These are phyloP conservation scores for Erucastrum elatum DNA, from an alignment of 345 rosid genomes.

Conservation along the genomic window DNA sequence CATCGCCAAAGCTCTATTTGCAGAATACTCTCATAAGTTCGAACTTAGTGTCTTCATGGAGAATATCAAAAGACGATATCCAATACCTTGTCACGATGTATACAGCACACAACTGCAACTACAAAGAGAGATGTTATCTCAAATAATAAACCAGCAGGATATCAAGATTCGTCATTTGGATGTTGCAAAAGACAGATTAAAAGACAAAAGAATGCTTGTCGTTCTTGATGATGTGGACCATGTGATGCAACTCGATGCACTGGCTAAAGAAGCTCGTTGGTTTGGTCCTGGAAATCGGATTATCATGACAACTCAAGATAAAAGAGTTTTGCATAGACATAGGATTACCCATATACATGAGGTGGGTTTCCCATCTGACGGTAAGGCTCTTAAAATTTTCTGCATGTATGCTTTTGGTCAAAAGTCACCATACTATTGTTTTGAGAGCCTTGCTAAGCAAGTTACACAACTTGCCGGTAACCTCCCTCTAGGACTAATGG, in stretches of 20 bases:
- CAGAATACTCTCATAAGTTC: not conserved
- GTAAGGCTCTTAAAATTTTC: conserved; percentile 31
- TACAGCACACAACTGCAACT: conserved; percentile 18
- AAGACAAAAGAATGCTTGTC: conserved; percentile 21
- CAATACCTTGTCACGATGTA: conserved; percentile 15
- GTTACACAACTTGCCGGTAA: conserved; percentile 24
- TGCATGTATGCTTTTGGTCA: conserved; percentile 15
- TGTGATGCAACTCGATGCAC: not conserved
- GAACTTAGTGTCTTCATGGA: conserved; percentile 10
- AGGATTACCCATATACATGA: not conserved
- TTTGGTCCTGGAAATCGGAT: conserved; percentile 26
- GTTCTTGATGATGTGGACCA: conserved; percentile 32
- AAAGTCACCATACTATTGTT: not conserved
- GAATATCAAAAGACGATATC: not conserved
- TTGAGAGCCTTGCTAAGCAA: not conserved
- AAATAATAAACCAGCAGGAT: conserved; percentile 34
- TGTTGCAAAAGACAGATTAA: conserved; percentile 1
- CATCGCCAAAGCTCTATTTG: conserved; percentile 34
- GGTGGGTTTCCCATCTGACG: not conserved
- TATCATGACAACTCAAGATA: conserved; percentile 34
- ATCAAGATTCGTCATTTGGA: conserved; percentile 9
- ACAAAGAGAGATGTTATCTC: conserved; percentile 35
- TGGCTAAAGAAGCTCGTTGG: not conserved
- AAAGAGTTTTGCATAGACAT: conserved; percentile 8
- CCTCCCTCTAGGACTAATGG: conserved; percentile 39